A percentile compares a stretch with the other conserved stretches of the same genome.
Evolutionary conservation across 345 rosid genomes (phyloP).

Genomic region (Erodium maritimum): DNA sequence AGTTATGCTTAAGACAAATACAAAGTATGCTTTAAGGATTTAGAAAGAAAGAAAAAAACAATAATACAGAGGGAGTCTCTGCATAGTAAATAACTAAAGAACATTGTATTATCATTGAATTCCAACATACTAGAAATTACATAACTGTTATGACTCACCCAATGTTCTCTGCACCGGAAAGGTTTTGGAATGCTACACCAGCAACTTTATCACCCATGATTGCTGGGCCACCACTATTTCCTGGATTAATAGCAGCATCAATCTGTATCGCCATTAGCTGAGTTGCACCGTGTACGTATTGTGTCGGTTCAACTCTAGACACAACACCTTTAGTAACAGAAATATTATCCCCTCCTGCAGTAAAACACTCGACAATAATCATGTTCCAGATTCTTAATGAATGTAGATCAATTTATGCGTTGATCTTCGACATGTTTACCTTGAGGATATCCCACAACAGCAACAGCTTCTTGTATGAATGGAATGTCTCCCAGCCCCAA

Average conservation of each 20-base stretch:
- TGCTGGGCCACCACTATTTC: conserved; percentile 88
- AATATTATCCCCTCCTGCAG: conserved; percentile 81
- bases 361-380: conserved; percentile 6
- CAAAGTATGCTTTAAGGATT: neutral
- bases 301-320: conserved; percentile 87
- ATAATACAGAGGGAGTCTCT: neutral
- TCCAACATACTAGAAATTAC: neutral
- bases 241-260: conserved; percentile 92
- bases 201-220: conserved; percentile 83
- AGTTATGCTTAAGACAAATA: neutral
- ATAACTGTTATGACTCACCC: conserved; percentile 39
- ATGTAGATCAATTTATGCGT: neutral
- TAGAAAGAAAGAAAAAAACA: no score
- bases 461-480: conserved; percentile 58
- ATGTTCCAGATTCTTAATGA: no score
- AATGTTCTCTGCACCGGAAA: conserved; percentile 83
- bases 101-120: neutral
- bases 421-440: conserved; percentile 21
- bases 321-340: conserved; percentile 95
- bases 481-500: conserved; percentile 79
- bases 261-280: conserved; percentile 91
- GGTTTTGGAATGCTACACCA: conserved; percentile 86
- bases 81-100: neutral
- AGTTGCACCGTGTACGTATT: conserved; percentile 74
- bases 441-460: conserved; percentile 91